Evolutionary conservation across 345 rosid genomes (phyloP), one percentile per base, ranked within the genome.

Genomic region (Raphanus raphanistrum): DNA sequence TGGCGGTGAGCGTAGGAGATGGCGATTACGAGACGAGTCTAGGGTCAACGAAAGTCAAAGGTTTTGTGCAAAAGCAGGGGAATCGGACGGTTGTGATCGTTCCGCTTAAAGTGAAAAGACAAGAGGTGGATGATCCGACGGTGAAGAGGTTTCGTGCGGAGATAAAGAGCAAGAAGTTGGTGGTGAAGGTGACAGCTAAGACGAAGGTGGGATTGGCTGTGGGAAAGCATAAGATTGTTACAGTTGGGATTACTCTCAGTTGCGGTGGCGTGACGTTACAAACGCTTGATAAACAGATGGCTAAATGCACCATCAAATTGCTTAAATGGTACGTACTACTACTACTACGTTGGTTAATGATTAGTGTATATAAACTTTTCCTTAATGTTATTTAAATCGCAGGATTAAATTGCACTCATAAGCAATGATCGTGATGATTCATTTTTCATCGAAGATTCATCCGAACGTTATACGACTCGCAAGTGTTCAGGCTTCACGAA

Each of bases 261-360:
- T 94, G 97, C 16, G 88, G 83, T 6, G 87, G 82, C 15, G 76
- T 80, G 9, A 78, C 74, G 13, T 63, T 90, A 83, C 87, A 86
- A 73, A 8, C 73, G 29, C 77, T 88, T 10, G 87, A 83, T 12
- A 81, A 79, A 26, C 50, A 70, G 1, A 85, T 86, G 91, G 88
- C 95, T 45, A 86, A 67, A 67, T 92, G 98, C 72, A 59, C 74
- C 64, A 80, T 92, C 61, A 84, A 70, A 43, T 54, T 83, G 26
- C 88, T 90, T 74, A 81, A 78, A 80, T 92, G 97, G 97, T 92
- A 85, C 63, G 73, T 74, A 60, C 60, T 17, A n/a, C 8, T 35
- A 35, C 41, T 48, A 48, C 8, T 9, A 38, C 33, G 0, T 12
- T 60, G 63, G 27, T 59, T 59, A 59, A 5, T 59, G 45, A 31